Conservation (phyloP, 345 rosid genomes). For the Aquilaria sinensis region DNA sequence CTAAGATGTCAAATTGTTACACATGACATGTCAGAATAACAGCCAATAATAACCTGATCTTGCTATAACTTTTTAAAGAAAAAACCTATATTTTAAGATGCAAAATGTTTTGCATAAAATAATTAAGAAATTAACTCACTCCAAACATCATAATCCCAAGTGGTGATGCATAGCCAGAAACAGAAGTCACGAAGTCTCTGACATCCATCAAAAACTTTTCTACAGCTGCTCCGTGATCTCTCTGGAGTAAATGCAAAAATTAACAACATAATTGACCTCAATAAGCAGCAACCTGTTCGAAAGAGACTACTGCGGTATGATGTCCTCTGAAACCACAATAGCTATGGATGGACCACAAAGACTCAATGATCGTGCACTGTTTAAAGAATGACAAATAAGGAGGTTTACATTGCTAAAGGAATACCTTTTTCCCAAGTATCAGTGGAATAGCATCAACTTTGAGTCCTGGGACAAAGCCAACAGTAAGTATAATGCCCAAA, state of each 20-base stretch:
- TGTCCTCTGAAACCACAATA: not conserved
- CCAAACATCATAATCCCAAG: conserved; percentile 66
- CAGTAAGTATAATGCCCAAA: conserved; percentile 48
- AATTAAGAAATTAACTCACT: conserved; percentile 30
- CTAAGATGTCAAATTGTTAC: conserved; percentile 28
- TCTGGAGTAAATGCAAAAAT: conserved; percentile 25
- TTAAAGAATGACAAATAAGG: not conserved
- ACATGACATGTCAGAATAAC: conserved; percentile 4
- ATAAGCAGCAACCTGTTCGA: not conserved
- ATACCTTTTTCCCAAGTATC: conserved; percentile 28
- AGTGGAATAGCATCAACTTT: conserved; percentile 68
- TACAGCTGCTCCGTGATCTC: conserved; percentile 18
- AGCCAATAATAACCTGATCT: not conserved
- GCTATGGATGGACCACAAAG: not conserved
- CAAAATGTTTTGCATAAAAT: not conserved
- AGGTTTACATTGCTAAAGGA: not conserved
- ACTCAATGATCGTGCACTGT: not conserved
- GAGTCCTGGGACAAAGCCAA: conserved; percentile 80
- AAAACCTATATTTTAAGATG: conserved; percentile 6
- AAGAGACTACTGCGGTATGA: not conserved
- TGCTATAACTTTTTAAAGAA: not conserved
- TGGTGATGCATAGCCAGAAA: conserved; percentile 55
- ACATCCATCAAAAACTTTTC: conserved; percentile 62
- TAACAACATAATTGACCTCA: conserved; percentile 6
- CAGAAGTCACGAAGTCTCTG: conserved; percentile 34